phyloP scores from a whole-genome alignment of 148 eudicot genomes.

The Rhododendron vialii region DNA sequence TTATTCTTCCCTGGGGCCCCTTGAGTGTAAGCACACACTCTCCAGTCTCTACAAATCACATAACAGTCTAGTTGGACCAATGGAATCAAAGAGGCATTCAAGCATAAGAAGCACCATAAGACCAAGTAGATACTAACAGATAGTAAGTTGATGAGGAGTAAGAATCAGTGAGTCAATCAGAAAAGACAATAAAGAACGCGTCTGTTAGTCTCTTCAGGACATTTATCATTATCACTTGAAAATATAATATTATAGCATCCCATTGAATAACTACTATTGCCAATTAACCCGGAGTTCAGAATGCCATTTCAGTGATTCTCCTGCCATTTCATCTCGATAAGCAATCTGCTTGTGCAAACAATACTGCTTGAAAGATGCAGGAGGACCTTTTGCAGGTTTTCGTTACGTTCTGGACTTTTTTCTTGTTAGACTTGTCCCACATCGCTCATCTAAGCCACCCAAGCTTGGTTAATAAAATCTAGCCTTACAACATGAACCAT shows the following conservation, averaged over 20 bases:
- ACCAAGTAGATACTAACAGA: neutral
- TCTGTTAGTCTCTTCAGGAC: neutral
- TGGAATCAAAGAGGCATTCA: neutral
- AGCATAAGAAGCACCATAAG: neutral
- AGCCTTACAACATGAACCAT: neutral
- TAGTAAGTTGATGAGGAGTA: neutral
- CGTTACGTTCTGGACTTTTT: neutral
- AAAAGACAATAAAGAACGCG: neutral
- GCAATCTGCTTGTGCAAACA: neutral
- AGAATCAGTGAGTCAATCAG: neutral
- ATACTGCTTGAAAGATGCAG: neutral
- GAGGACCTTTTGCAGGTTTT: neutral
- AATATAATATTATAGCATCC: neutral
- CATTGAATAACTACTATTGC: neutral
- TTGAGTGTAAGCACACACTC: constrained; percentile 61
- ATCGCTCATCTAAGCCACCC: no score
- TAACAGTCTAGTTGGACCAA: neutral
- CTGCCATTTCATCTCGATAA: neutral
- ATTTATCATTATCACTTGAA: neutral
- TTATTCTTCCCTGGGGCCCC: constrained; percentile 86
- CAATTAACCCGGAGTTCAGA: neutral
- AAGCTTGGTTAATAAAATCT: no score
- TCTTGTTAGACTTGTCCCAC: neutral
- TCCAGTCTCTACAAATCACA: constrained; percentile 49
- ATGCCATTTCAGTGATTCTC: neutral